Conservation (phyloP, 371 early-diverging fungal genomes). For the Vittaforma corneae region DNA sequence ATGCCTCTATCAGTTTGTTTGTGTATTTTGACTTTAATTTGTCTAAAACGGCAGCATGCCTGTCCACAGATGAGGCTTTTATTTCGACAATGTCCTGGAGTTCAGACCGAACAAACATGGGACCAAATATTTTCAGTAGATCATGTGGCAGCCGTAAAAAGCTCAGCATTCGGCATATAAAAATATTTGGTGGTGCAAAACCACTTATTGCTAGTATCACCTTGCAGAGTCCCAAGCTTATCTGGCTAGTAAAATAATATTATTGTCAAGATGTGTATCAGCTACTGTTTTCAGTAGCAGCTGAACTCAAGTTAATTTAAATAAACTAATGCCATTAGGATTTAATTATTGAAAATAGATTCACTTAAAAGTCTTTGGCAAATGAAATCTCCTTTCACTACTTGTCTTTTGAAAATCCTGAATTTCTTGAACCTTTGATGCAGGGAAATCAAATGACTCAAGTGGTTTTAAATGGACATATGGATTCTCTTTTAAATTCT, state of each 20-base stretch:
- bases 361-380: no score
- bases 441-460: no score
- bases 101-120: constrained; percentile 30
- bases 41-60: constrained; percentile 8
- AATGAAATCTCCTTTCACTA: no score
- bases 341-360: no score
- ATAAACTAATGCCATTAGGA: no score
- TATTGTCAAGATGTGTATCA: not conserved
- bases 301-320: not conserved
- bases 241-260: not conserved
- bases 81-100: constrained; percentile 38
- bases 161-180: not conserved
- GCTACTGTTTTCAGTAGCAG: not conserved
- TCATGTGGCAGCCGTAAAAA: not conserved
- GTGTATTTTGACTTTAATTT: constrained; percentile 31
- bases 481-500: no score
- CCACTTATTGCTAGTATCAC: not conserved
- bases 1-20: constrained; percentile 7
- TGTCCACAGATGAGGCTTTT: constrained; percentile 5
- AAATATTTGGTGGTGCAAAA: no score
- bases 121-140: no score
- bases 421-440: no score
- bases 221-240: not conserved
- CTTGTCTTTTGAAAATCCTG: no score
- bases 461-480: no score